Evolutionary conservation across 2,329 filamentous ascomycete genomes (phyloP).

Genomic region (Pseudogymnoascus destructans): DNA sequence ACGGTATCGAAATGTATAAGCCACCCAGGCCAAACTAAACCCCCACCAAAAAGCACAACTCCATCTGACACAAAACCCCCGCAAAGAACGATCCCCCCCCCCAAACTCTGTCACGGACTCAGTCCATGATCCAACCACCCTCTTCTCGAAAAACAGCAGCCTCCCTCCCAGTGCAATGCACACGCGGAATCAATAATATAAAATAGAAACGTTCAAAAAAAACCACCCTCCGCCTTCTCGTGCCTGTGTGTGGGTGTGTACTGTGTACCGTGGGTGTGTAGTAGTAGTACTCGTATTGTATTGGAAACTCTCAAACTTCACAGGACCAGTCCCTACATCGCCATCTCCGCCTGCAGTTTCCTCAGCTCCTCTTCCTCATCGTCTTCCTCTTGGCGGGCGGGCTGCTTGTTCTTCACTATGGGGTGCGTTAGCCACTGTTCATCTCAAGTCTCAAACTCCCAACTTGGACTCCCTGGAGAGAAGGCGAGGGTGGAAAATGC

Average conservation of each 20-base stretch:
- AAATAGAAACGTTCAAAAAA: neutral
- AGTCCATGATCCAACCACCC: neutral
- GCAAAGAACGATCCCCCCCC: neutral
- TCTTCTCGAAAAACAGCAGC: neutral
- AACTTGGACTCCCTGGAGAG: neutral
- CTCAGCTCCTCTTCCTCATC: conserved; percentile 92
- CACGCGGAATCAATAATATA: neutral
- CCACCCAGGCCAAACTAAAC: neutral
- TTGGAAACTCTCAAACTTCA: neutral
- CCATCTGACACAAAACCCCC: neutral
- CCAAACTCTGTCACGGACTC: neutral
- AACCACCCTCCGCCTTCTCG: neutral
- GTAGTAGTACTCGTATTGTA: neutral
- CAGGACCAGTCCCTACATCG: conserved; percentile 48
- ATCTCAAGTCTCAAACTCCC: conserved; percentile 13
- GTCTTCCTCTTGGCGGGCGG: conserved; percentile 54
- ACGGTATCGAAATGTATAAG: neutral
- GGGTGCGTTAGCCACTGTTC: neutral
- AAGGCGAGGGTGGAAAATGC: neutral
- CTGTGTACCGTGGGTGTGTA: neutral
- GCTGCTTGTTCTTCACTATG: conserved; percentile 38
- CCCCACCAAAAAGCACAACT: neutral
- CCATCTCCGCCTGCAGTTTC: conserved; percentile 94
- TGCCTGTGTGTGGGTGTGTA: neutral
- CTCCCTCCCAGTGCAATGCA: neutral